Base-by-base conservation (phyloP, 108 stramenopile species). In the Cylindrotheca closterium region DNA sequence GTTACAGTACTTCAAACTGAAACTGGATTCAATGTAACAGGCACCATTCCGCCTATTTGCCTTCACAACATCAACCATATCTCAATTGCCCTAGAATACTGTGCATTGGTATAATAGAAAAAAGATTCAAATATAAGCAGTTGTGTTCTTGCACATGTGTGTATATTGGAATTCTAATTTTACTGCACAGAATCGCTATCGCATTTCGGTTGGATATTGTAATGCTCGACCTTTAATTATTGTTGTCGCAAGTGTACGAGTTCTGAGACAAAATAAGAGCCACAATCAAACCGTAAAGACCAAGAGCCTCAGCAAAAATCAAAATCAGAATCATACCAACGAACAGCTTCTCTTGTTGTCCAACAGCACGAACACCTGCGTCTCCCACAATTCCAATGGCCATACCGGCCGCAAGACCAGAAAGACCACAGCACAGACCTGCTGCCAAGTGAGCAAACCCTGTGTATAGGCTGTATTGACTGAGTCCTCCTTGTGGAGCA, bases 321-420 rank as follows among this genome's bases (percentile, higher is more conserved):
- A 98, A 91, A 68, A 99, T 97, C 67, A 99, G 83, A 81, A 99
- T 97, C 95, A 99, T 95, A 74, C 96, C 97, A 50, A 98, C 97
- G 77, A 97, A 99, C 4, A 98, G 92, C 80, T 96, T 93, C 68
- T 96, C 95, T 77, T 97, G 96, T 75, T 98, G 96, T 69, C 99
- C 97, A 58, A 98, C 97, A 15, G 96, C 95, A 29, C 96, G 91
- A 2, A 98, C 97, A 30, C 99, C 99, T 19, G 96, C 96, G 68
- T 99, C 99, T 73, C 99, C 99, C 15, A 98, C 96, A 79, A 98
- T 92, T 73, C 99, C 99, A 82, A 99, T 99, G 33, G 97, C 96
- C 89, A 96, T 93, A 71, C 99, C 99, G 21, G 99, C 97, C 10
- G 97, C 97, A 47, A 99, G 88, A 27, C 94, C 94, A 37, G 92